Evolutionary conservation across 768 basidiomycete species (phyloP).

Genomic region (Tulasnella sp.): DNA sequence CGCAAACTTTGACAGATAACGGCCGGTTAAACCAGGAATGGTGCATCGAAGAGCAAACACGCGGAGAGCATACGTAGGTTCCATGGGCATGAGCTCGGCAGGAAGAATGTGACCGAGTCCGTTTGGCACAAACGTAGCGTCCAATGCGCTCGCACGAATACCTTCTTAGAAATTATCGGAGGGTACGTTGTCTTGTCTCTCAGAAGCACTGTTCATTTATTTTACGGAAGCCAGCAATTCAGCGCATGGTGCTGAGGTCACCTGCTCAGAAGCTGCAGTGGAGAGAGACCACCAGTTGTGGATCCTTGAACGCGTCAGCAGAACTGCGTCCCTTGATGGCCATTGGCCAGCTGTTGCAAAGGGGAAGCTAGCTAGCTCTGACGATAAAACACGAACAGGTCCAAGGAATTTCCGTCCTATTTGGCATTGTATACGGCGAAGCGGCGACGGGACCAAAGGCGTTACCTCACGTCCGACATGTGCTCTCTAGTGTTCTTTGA

Average conservation of each 20-base stretch:
- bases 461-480: not conserved
- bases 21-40: not conserved
- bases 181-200: not conserved
- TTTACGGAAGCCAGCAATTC: no score
- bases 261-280: no score
- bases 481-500: not conserved
- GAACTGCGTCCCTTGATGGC: not conserved
- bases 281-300: not conserved
- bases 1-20: not conserved
- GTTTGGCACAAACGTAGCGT: not conserved
- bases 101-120: no score
- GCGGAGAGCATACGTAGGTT: not conserved
- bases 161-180: not conserved
- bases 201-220: no score
- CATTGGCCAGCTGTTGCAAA: not conserved
- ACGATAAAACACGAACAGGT: no score
- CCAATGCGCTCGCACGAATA: constrained; percentile 7
- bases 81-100: not conserved
- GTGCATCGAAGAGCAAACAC: not conserved
- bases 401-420: no score
- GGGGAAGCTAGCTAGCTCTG: no score
- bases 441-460: no score
- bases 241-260: no score
- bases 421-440: no score
- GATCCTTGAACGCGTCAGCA: not conserved